Conservation (phyloP, 345 rosid species). For the Iberis pinnata region DNA sequence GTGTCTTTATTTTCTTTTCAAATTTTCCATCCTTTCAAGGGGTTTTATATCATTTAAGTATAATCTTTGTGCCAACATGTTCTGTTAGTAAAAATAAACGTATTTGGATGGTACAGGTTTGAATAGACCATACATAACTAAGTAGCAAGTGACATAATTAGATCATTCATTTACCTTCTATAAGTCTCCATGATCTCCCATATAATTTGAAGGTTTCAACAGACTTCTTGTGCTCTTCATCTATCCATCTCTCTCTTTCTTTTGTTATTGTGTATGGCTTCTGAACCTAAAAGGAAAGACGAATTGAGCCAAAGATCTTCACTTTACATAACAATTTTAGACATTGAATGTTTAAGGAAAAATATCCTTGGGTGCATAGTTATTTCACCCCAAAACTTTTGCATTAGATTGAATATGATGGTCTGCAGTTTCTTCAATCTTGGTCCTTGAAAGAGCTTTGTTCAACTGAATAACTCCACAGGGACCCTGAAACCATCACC, state of each 20-base stretch:
- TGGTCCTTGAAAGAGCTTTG: conserved; percentile 25
- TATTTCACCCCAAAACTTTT: conserved; percentile 37
- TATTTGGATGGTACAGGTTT: conserved; percentile 10
- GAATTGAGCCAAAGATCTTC: conserved; percentile 2
- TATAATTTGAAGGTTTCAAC: conserved; percentile 67
- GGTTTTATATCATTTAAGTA: too few relatives aligned
- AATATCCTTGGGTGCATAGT: conserved; percentile 54
- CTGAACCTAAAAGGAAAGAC: conserved; percentile 38
- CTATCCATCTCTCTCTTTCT: conserved; percentile 87
- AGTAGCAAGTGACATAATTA: conserved; percentile 6
- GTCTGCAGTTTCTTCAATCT: conserved; percentile 26
- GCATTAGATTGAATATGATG: conserved; percentile 34
- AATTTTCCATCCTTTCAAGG: too few relatives aligned
- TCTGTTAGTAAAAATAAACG: conserved; percentile 45
- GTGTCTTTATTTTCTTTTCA: too few relatives aligned
- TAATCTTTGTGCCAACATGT: conserved; percentile 69
- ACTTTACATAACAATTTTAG: neutral
- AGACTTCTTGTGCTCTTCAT: conserved; percentile 71
- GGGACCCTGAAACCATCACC: conserved; percentile 31
- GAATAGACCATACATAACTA: conserved; percentile 13
- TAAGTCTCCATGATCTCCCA: conserved; percentile 73
- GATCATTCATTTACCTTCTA: conserved; percentile 48
- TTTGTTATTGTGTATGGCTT: conserved; percentile 78
- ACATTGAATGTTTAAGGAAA: neutral
- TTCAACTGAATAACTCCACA: too few relatives aligned